phyloP scores from a whole-genome alignment of 164 flowering plant genomes.

The Tetrastigma voinierianum region DNA sequence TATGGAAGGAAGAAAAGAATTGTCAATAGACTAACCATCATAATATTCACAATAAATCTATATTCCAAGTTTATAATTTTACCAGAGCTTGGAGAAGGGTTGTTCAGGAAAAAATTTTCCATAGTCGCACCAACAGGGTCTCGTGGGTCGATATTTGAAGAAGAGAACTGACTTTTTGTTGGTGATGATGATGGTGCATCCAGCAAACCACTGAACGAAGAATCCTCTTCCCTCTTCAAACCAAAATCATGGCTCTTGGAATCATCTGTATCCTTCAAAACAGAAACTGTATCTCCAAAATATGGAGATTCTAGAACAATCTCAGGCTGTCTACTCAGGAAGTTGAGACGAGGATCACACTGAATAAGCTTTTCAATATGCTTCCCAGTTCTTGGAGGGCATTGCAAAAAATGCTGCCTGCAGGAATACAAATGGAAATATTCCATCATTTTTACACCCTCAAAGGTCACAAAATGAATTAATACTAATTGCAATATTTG shows the following conservation, averaged over 20 bases:
- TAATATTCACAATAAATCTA: background rate
- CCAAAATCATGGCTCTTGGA: constrained; percentile 28
- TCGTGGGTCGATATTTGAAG: constrained; percentile 10
- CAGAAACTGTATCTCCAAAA: constrained; percentile 55
- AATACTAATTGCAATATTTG: background rate
- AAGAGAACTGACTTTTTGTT: constrained; percentile 16
- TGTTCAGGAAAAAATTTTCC: constrained; percentile 8
- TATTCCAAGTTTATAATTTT: background rate
- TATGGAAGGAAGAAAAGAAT: background rate
- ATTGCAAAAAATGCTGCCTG: constrained; percentile 54
- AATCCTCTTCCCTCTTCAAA: constrained; percentile 7
- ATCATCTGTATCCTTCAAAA: constrained; percentile 35
- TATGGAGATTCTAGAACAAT: constrained; percentile 67
- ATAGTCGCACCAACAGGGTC: constrained; percentile 4
- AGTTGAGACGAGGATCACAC: constrained; percentile 44
- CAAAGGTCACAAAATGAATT: background rate
- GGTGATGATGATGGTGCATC: constrained; percentile 17
- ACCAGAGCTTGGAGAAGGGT: constrained; percentile 34
- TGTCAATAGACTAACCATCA: background rate
- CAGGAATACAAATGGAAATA: background rate
- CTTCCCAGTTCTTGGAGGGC: constrained; percentile 39
- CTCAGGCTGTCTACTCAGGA: constrained; percentile 59
- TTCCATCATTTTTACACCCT: background rate
- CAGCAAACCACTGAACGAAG: constrained; percentile 15
- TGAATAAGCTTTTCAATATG: constrained; percentile 61